Conservation (phyloP, 352 stramenopile genomes). For the Globisporangium emineosum region DNA sequence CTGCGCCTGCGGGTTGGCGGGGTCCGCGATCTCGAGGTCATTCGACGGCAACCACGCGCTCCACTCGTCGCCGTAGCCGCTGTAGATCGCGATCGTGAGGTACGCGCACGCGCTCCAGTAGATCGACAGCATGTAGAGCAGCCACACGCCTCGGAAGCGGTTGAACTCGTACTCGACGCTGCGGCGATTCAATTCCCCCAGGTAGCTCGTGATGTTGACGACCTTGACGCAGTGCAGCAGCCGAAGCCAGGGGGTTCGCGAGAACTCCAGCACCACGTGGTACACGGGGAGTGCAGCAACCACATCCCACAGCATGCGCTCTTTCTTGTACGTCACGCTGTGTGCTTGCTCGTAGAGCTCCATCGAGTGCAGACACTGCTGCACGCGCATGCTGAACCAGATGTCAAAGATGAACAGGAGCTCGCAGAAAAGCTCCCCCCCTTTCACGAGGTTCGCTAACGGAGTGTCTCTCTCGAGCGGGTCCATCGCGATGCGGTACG, state of each 20-base stretch:
- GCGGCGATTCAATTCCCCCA: slow-evolving; percentile 54
- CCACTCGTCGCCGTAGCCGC: slow-evolving; percentile 42
- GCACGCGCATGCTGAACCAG: slow-evolving; percentile 45
- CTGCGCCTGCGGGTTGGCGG: slow-evolving; percentile 20
- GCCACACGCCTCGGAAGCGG: slow-evolving; percentile 38
- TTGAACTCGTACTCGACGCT: slow-evolving; percentile 53
- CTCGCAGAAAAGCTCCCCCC: slow-evolving; percentile 31
- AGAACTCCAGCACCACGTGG: slow-evolving; percentile 35
- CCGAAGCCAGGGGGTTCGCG: slow-evolving; percentile 24
- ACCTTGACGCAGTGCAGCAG: slow-evolving; percentile 49
- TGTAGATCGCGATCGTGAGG: slow-evolving; percentile 32
- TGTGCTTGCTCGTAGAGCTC: slow-evolving; percentile 55
- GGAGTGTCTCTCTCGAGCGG: slow-evolving; percentile 18
- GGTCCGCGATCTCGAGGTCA: slow-evolving; percentile 24
- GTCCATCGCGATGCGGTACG: slow-evolving; percentile 50
- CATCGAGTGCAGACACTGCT: slow-evolving; percentile 29
- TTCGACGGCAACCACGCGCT: slow-evolving; percentile 41
- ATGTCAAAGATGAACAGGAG: slow-evolving; percentile 46
- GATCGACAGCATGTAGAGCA: slow-evolving; percentile 52
- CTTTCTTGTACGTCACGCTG: slow-evolving; percentile 31
- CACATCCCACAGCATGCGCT: slow-evolving; percentile 42
- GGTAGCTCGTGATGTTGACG: slow-evolving; percentile 46
- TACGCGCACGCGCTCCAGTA: slow-evolving; percentile 60
- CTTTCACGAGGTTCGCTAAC: slow-evolving; percentile 18
- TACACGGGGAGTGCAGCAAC: slow-evolving; percentile 39